A percentile compares a stretch with the other conserved stretches of the same genome.
Conservation (phyloP, 345 rosid genomes). For the Arabis hirsuta region DNA sequence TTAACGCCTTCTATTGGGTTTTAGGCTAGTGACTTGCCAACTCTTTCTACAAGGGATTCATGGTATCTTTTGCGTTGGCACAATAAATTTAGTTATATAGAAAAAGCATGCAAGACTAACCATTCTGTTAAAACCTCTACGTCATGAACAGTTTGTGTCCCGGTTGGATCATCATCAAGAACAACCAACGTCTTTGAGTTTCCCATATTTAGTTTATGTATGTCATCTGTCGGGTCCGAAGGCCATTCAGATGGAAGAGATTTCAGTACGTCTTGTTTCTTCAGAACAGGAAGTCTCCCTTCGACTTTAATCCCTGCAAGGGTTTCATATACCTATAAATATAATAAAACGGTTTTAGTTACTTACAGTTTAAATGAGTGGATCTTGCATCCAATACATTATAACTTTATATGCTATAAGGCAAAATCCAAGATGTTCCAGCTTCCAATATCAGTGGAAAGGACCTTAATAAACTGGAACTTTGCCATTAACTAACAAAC, state of each 20-base stretch:
- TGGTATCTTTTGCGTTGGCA: constrained; percentile 6
- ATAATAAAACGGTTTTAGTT: constrained; percentile 8
- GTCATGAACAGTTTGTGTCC: constrained; percentile 98
- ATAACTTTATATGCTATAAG: not conserved
- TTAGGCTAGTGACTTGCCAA: constrained; percentile 17
- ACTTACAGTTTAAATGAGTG: constrained; percentile 27
- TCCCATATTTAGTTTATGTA: constrained; percentile 59
- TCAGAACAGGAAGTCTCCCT: constrained; percentile 73
- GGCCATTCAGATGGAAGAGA: constrained; percentile 94
- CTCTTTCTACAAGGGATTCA: not conserved
- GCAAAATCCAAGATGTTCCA: constrained; percentile 7
- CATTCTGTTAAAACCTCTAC: constrained; percentile 98
- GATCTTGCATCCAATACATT: too few relatives aligned
- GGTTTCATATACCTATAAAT: constrained; percentile 79
- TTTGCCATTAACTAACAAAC: not conserved
- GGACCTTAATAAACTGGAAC: not conserved
- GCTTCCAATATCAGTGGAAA: constrained; percentile 16
- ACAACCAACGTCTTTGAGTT: constrained; percentile 81
- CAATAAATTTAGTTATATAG: not conserved
- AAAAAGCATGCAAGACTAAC: constrained; percentile 49
- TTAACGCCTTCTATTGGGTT: not conserved
- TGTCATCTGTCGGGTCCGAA: constrained; percentile 68
- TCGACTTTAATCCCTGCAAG: constrained; percentile 83
- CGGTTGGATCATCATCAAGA: constrained; percentile 98
- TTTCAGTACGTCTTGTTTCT: constrained; percentile 65